Evolutionary conservation across 2,329 filamentous ascomycete genomes (phyloP).

Genomic region (Cytospora mali): DNA sequence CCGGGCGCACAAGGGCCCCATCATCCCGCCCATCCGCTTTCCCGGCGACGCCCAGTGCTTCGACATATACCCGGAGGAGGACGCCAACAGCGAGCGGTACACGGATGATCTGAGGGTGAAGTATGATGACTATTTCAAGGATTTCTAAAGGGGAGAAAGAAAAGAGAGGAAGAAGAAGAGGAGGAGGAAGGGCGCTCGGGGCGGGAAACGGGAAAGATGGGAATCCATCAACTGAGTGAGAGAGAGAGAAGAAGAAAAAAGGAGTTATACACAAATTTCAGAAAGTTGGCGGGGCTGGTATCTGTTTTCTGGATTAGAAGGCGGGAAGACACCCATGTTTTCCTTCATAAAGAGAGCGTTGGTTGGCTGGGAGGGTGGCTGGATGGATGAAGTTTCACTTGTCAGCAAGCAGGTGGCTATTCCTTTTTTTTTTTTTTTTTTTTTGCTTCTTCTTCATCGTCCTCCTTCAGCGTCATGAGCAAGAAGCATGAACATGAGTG

Average conservation of each 20-base stretch:
- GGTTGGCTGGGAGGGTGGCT: neutral
- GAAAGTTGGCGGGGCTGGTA: neutral
- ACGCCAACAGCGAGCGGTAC: slow-evolving; percentile 65
- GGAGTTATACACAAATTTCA: too few species aligned
- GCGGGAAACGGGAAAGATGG: too few species aligned
- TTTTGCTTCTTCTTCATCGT: neutral
- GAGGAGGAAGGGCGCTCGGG: too few species aligned
- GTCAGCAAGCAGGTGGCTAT: neutral
- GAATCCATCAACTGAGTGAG: too few species aligned
- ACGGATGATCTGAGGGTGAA: slow-evolving; percentile 68
- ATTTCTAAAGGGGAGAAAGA: slow-evolving; percentile 56
- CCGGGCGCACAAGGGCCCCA: slow-evolving; percentile 67
- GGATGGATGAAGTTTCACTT: neutral
- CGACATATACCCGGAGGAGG: slow-evolving; percentile 79
- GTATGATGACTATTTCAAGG: slow-evolving; percentile 72
- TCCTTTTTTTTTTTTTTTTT: neutral
- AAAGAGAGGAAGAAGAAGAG: too few species aligned
- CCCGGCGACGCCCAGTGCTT: slow-evolving; percentile 80
- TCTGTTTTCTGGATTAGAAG: neutral
- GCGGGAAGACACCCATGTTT: neutral
- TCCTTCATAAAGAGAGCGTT: neutral
- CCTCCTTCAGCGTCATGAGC: neutral
- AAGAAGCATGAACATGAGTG: neutral
- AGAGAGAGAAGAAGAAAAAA: too few species aligned
- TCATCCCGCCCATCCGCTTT: slow-evolving; percentile 73